Conservation (phyloP, 1,284 basidiomycete species). For the Cryptococcus jaspeensis region DNA sequence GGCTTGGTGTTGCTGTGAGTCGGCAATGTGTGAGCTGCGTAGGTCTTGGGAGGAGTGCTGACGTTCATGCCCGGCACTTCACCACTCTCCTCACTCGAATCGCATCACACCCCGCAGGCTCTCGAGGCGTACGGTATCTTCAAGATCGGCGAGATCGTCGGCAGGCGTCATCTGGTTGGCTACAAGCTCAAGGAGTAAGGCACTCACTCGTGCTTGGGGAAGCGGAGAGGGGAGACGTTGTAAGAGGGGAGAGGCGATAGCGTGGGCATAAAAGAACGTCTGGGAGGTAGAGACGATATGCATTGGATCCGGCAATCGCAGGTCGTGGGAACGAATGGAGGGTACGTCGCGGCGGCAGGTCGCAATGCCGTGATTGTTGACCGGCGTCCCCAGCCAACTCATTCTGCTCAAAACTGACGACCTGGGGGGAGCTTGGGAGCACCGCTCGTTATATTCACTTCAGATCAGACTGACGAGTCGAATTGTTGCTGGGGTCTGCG, state of each 20-base stretch:
- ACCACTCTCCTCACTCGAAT: not conserved
- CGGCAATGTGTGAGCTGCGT: no score
- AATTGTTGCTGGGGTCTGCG: no score
- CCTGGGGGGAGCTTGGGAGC: no score
- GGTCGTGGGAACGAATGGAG: no score
- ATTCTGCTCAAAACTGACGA: no score
- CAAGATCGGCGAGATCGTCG: slow-evolving; percentile 87
- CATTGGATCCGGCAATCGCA: not conserved
- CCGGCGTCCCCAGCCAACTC: not conserved
- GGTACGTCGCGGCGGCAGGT: not conserved
- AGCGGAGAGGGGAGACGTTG: not conserved
- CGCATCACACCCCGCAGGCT: slow-evolving; percentile 47
- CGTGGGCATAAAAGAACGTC: not conserved
- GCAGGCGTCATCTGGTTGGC: slow-evolving; percentile 76
- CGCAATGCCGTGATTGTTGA: not conserved
- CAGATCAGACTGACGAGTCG: no score
- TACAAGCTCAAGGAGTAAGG: slow-evolving; percentile 60
- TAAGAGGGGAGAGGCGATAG: not conserved
- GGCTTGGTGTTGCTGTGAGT: slow-evolving; percentile 82
- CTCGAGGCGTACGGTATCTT: slow-evolving; percentile 59
- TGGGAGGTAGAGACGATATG: not conserved
- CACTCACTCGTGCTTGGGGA: not conserved
- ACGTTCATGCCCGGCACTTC: not conserved
- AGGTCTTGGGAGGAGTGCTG: not conserved
- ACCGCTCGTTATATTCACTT: no score